Conservation (phyloP, 768 basidiomycete genomes). For the Macrolepiota dolichaula region DNA sequence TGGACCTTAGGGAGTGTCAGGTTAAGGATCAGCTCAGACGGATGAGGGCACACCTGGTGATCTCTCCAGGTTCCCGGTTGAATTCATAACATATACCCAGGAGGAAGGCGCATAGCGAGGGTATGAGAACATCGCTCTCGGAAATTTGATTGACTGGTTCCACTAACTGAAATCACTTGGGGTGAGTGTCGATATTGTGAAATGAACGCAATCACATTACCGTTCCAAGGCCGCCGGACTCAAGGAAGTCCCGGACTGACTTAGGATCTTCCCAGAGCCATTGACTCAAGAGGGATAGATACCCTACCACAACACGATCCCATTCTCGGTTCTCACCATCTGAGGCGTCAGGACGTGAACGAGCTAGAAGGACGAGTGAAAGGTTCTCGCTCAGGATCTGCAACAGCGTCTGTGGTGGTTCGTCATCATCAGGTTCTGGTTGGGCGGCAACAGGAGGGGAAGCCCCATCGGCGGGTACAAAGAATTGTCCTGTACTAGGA, state of each 20-base stretch:
- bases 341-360: slow-evolving; percentile 62
- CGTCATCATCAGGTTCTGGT: slow-evolving; percentile 50
- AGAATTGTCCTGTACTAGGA: slow-evolving; percentile 44
- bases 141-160: slow-evolving; percentile 91
- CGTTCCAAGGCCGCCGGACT: slow-evolving; percentile 85
- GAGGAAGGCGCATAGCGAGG: slow-evolving; percentile 87
- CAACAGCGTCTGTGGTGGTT: slow-evolving; percentile 68
- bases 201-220: slow-evolving; percentile 49
- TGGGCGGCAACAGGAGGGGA: slow-evolving; percentile 29
- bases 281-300: slow-evolving; percentile 77
- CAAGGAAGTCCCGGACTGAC: slow-evolving; percentile 85
- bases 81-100: slow-evolving; percentile 96
- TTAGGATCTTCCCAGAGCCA: slow-evolving; percentile 98
- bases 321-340: slow-evolving; percentile 80
- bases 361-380: slow-evolving; percentile 79
- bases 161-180: slow-evolving; percentile 60
- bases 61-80: slow-evolving; percentile 92
- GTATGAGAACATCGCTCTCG: slow-evolving; percentile 81
- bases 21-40: background rate
- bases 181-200: background rate
- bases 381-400: slow-evolving; percentile 89
- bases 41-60: slow-evolving; percentile 62
- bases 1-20: slow-evolving; percentile 46
- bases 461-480: slow-evolving; percentile 72
- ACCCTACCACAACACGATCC: slow-evolving; percentile 85